Base-by-base conservation (phyloP, 495 filamentous ascomycete genomes). In the Penicillium cosmopolitanum region DNA sequence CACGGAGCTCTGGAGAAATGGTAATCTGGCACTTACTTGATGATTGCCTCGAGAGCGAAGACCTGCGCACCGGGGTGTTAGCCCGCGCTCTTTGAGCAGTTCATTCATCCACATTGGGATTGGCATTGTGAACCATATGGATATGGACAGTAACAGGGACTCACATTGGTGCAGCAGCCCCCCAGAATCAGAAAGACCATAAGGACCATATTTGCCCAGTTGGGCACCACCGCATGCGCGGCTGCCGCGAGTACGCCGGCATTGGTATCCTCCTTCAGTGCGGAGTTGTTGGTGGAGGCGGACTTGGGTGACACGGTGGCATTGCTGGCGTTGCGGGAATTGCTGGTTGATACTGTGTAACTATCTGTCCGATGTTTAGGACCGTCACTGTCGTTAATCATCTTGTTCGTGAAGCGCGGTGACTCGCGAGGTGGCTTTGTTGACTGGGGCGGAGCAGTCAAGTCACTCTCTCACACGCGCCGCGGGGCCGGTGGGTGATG, bases 131-230 rank as follows among this genome's bases (percentile, higher is more conserved):
- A 7, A 0, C 19, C 19, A 31, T 31, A 31, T 31, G 5, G 28
- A 9, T 0, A 31, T 8, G 28, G 4, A 31, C 1, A 8, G 1
- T 0, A 6, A 1, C 5, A 8, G 0, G 15, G 34, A 79, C 83
- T 74, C 73, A 98, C 95, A 81, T 98, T 99, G 33, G 93, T 92
- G 80, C 95, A 99, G 70, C 95, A 99, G 36, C 95, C 95, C 40
- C 96, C 95, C 70, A 98, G 97, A 50, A 98, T 98, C 56, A 97
- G 80, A 21, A 81, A 85, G n/a, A 92, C 77, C 80, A 96, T 95
- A 61, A 87, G 80, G 31, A 83, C 75, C 44, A 88, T 79, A 56
- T 83, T 84, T 8, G 90, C 75, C 87, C 87, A 88, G 65, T 82
- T 82, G 19, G 89, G 86, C 53, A 92, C 77, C 15, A 84, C 83